Evolutionary conservation across 2,329 filamentous ascomycete genomes (phyloP), one percentile per base, ranked within the genome.

Genomic region (Claviceps digitariae): DNA sequence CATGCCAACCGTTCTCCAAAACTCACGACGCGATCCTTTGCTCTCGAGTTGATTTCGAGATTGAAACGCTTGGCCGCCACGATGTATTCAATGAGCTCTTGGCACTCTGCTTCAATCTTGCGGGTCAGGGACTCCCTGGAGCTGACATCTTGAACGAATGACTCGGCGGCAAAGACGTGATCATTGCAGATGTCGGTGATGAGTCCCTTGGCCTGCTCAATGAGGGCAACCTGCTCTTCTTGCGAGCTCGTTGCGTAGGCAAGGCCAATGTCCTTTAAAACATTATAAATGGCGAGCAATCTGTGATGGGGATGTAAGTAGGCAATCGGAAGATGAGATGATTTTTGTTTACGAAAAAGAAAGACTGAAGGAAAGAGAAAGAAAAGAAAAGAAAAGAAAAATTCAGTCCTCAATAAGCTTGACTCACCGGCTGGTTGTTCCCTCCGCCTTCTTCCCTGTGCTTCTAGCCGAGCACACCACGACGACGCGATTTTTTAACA

Each of bases 1-100:
- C 91, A 97, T 70, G 89, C 94, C 60, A 98, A 74, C 72, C 95
- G 97, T 76, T 98, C 93, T 53, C 93, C 93, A 61, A 93, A 90
- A 67, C 90, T 94, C 56, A 97, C 84, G 57, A 98, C 88, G 61
- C 91, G 86, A 64, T 93, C 87, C 67, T 90, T 87, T 55, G 84
- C 84, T 61, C 85, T 78, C 6, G 84, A 79, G 65, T 87, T 88
- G 63, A 90, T 86, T 67, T 90, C 86, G 44, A 85, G 72, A 63
- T 83, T 81, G 69, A 83, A 85, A 58, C 81, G 74, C 66, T 79
- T 81, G 10, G 80, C 78, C 1, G 80, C 82, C 34, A 75, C 70
- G 54, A 83, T 76, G 62, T 84, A 93, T 69, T 89, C 90, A 59
- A 84, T 74, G 55, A 97, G 79, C 64, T 85, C 83, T 60, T 83